Evolutionary conservation across 441 rosid genomes (phyloP).

Genomic region (Manihot esculenta): DNA sequence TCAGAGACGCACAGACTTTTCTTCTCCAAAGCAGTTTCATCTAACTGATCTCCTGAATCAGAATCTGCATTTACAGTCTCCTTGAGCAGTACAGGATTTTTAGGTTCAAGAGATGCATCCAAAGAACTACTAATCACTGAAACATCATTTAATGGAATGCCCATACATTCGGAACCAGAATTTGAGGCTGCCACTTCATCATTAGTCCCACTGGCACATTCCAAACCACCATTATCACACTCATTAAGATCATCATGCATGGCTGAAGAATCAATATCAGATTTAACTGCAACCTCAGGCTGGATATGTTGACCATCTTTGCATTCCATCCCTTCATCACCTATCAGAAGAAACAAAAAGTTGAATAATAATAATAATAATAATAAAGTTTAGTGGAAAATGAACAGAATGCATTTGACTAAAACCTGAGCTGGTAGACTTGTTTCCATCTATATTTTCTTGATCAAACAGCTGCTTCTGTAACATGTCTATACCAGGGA

Average conservation of each 20-base stretch:
- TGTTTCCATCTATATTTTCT: conserved; percentile 34
- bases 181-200: conserved; percentile 30
- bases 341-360: conserved; percentile 20
- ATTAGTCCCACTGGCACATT: conserved; percentile 22
- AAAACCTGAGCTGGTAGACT: conserved; percentile 34
- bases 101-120: conserved; percentile 33
- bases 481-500: conserved; percentile 92
- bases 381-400: conserved; percentile 9
- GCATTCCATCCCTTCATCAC: conserved; percentile 26
- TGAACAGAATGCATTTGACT: conserved; percentile 7
- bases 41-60: conserved; percentile 25
- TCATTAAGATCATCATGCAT: conserved; percentile 28
- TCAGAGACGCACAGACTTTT: conserved; percentile 14
- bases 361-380: conserved; percentile 1
- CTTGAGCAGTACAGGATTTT: conserved; percentile 22
- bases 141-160: conserved; percentile 30
- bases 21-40: conserved; percentile 25
- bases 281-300: conserved; percentile 35
- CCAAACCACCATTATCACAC: conserved; percentile 30
- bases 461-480: conserved; percentile 61
- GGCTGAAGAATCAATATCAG: conserved; percentile 39
- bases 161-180: conserved; percentile 31
- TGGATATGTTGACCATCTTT: conserved; percentile 19
- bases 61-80: conserved; percentile 24
- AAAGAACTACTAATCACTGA: conserved; percentile 29